Evolutionary conservation across 1,284 basidiomycete genomes (phyloP).

Genomic region (Cutaneotrichosporon daszewskae): DNA sequence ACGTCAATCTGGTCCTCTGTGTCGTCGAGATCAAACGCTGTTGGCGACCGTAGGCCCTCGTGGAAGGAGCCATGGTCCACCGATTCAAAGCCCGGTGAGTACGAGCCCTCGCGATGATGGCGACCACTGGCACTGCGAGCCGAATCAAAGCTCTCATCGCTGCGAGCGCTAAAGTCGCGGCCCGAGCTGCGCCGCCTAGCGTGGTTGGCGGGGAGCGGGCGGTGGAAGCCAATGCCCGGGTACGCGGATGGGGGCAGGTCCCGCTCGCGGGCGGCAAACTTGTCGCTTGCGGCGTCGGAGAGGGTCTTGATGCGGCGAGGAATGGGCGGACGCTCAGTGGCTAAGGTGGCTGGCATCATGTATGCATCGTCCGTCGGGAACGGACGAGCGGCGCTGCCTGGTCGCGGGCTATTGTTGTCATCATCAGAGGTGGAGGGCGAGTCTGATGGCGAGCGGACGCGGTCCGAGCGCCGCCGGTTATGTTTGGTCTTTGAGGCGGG

Average conservation of each 20-base stretch:
- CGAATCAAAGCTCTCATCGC: slow-evolving; percentile 13
- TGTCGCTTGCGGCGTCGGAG: background rate
- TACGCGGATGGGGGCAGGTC: slow-evolving; percentile 19
- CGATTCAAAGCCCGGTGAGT: background rate
- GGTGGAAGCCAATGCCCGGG: slow-evolving; percentile 30
- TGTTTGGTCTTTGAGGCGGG: background rate
- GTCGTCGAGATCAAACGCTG: background rate
- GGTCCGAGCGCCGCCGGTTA: slow-evolving; percentile 30
- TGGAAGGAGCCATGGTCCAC: background rate
- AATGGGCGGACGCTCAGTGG: background rate
- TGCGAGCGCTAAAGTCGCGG: slow-evolving; percentile 18
- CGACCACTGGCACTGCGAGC: background rate
- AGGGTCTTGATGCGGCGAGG: slow-evolving; percentile 1
- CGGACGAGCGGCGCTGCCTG: no score
- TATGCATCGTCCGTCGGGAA: background rate
- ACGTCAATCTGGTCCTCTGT: no score
- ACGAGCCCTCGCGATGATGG: background rate
- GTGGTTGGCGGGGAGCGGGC: no score
- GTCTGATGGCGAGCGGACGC: slow-evolving; percentile 40
- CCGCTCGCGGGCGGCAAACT: background rate
- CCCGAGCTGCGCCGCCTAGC: slow-evolving; percentile 18
- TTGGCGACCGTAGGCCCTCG: background rate
- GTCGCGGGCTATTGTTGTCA: no score
- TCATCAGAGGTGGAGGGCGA: slow-evolving; percentile 30
- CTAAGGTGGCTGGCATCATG: background rate